Percentiles rank a stretch among this genome's conserved stretches.
Evolutionary conservation across 2,329 filamentous ascomycete species (phyloP).

Genomic region (Colletotrichum sansevieriae): DNA sequence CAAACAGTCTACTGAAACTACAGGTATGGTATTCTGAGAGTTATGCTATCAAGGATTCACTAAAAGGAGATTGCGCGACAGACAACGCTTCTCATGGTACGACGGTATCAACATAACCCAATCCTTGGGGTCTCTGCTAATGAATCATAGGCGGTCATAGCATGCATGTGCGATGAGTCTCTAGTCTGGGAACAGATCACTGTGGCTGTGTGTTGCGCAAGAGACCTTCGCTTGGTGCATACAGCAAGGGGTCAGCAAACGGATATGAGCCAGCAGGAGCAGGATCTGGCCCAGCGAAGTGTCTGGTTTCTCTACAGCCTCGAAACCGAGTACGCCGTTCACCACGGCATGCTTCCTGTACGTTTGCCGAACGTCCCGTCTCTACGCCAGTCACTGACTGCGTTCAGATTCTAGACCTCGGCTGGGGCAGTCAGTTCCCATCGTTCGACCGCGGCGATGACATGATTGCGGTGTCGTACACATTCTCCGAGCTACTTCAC

Average conservation of each 20-base stretch:
- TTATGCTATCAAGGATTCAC: too few species aligned
- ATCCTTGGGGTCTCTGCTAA: neutral
- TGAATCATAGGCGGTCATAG: slow-evolving; percentile 8
- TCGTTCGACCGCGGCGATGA: slow-evolving; percentile 29
- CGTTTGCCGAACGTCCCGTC: neutral
- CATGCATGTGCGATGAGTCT: slow-evolving; percentile 28
- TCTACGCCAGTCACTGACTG: neutral
- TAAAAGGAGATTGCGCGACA: neutral
- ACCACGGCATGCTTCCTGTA: slow-evolving; percentile 35
- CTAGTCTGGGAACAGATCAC: slow-evolving; percentile 31
- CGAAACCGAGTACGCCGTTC: slow-evolving; percentile 29
- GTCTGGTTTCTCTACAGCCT: slow-evolving; percentile 38
- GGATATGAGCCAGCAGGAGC: slow-evolving; percentile 24
- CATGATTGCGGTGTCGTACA: slow-evolving; percentile 31
- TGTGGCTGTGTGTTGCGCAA: slow-evolving; percentile 28
- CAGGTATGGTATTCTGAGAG: neutral
- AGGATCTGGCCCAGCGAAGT: slow-evolving; percentile 21
- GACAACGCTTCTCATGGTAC: neutral
- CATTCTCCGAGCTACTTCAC: slow-evolving; percentile 31
- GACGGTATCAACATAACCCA: neutral
- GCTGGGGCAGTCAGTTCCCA: slow-evolving; percentile 23
- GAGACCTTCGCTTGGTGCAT: slow-evolving; percentile 35
- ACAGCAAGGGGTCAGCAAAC: slow-evolving; percentile 20
- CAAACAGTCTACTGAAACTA: slow-evolving; percentile 25
- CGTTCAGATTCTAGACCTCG: slow-evolving; percentile 19